phyloP scores from a whole-genome alignment of 2,329 filamentous ascomycete species.

The Tolypocladium inflatum region DNA sequence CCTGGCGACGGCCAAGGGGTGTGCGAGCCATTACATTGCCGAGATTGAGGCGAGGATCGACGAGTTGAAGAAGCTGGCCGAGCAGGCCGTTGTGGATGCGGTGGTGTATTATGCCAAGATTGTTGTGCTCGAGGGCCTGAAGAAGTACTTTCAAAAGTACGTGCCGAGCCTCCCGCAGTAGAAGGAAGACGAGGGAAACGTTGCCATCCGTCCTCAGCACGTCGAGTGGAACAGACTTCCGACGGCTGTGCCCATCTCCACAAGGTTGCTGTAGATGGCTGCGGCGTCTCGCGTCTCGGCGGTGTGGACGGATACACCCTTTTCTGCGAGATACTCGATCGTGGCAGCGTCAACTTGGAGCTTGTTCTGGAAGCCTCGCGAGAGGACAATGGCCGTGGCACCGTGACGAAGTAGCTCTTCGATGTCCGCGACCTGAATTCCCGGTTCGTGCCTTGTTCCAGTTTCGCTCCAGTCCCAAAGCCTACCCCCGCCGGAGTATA shows the following conservation, averaged over 20 bases:
- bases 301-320: background rate
- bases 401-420: slow-evolving; percentile 4
- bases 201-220: background rate
- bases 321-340: slow-evolving; percentile 1
- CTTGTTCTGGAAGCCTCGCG: slow-evolving; percentile 5
- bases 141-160: background rate
- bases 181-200: too few relatives aligned
- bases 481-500: slow-evolving; percentile 5
- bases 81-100: too few relatives aligned
- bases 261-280: background rate
- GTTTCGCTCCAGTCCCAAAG: slow-evolving; percentile 7
- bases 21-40: background rate
- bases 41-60: background rate
- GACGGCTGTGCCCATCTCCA: background rate
- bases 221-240: background rate
- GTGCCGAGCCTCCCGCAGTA: background rate
- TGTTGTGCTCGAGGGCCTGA: background rate
- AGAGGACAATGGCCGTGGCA: slow-evolving; percentile 4
- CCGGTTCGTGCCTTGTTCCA: background rate
- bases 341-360: slow-evolving; percentile 1
- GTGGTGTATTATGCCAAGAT: background rate
- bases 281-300: background rate
- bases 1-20: background rate
- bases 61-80: too few relatives aligned
- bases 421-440: slow-evolving; percentile 3